Evolutionary conservation across 192 early-diverging fungal species (phyloP), one percentile per base, ranked within the genome.

Genomic region (Phycomyces blakesleeanus): DNA sequence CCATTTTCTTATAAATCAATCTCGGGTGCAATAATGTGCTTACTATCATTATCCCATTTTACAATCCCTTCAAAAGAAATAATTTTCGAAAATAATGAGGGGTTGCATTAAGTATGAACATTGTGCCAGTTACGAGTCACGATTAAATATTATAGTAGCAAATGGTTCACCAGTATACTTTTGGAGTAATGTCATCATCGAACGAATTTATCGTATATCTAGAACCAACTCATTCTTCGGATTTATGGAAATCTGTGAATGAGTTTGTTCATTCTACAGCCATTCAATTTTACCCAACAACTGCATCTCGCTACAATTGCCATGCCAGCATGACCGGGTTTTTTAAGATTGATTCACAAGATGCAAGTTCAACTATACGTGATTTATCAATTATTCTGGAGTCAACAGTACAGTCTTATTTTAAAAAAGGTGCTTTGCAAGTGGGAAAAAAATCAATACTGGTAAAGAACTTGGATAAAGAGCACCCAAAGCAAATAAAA

Each of bases 301-400:
- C 63, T n/a, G 63, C 63, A 5, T 29, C 51, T 1, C 55, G 56
- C n/a, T 64, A 64, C 37, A 9, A 16, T 0, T 41, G 39, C 37
- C 63, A 64, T 50, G 42, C 49, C 38, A 57, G 20, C 21, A 56
- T 64, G 53, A 64, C 63, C 1, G 63, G 63, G 0, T 64, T 64
- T 38, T 64, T 64, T 16, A 20, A 34, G 12, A 1, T 41, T 20
- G 8, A 39, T 6, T 5, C 24, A 42, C 18, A 57, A 7, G 38
- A 58, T n/a, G 9, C 24, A 3, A 11, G 1, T 34, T 4, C 15
- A 55, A 5, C 29, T 0, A 44, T 29, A 9, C 0, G 5, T 0
- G 11, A n/a, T 7, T 12, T 58, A n/a, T 16, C 21, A 12, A 21
- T 0, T 37, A 37, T 57, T 37, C 11, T 57, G 16, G 29, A 38